phyloP scores from a whole-genome alignment of 2,329 filamentous ascomycete species.

The Diaporthe vexans region DNA sequence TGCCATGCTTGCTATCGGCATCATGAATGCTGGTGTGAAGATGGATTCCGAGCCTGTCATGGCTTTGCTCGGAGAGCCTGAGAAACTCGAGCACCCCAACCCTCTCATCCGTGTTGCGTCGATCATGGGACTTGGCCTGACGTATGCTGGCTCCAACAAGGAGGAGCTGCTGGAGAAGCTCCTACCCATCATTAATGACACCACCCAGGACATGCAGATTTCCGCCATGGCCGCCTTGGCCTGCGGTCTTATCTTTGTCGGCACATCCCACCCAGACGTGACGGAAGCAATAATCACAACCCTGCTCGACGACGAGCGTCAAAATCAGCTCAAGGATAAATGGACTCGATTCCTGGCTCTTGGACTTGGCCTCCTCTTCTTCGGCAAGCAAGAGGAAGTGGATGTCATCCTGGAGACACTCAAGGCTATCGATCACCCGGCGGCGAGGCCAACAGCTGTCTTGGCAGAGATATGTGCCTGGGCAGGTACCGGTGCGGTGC shows the following conservation, averaged over 20 bases:
- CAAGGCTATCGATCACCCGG: conserved; percentile 96
- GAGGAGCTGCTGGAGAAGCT: conserved; percentile 88
- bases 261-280: conserved; percentile 90
- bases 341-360: conserved; percentile 98
- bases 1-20: conserved; percentile 92
- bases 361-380: conserved; percentile 93
- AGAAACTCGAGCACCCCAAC: conserved; percentile 84
- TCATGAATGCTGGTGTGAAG: conserved; percentile 93
- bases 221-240: conserved; percentile 96
- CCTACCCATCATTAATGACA: conserved; percentile 88
- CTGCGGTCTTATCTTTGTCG: conserved; percentile 91
- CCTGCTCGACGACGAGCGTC: conserved; percentile 92
- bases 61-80: conserved; percentile 84
- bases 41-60: conserved; percentile 92
- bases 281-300: conserved; percentile 94
- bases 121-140: conserved; percentile 95
- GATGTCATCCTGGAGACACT: conserved; percentile 97
- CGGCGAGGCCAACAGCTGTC: conserved; percentile 95
- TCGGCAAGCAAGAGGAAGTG: conserved; percentile 98
- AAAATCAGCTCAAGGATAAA: conserved; percentile 93
- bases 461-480: conserved; percentile 97
- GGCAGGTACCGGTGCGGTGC: conserved; percentile 95
- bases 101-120: conserved; percentile 83
- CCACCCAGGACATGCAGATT: conserved; percentile 90
- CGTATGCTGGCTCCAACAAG: conserved; percentile 95